These are phyloP conservation scores for Termitomyces sp. DNA, from an alignment of 768 basidiomycete genomes.

Conservation along the genomic window DNA sequence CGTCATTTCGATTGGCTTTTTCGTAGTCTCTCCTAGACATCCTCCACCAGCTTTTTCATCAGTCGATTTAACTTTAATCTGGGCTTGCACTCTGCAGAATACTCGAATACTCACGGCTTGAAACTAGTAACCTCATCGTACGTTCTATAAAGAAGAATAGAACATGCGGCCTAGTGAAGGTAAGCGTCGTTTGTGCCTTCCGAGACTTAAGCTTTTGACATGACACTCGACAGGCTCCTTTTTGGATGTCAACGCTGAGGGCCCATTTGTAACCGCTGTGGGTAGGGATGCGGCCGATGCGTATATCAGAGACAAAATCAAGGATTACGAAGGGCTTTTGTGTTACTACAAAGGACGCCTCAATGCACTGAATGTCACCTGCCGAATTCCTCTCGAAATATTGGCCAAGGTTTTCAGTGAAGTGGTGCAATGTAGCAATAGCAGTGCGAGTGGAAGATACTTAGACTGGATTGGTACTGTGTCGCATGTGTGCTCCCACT, in stretches of 20 bases:
- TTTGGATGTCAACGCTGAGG: not conserved
- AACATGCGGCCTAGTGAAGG: too few species aligned
- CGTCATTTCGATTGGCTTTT: too few species aligned
- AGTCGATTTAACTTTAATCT: too few species aligned
- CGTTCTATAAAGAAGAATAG: too few species aligned
- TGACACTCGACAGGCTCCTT: not conserved
- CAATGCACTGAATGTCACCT: not conserved
- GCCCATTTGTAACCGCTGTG: not conserved
- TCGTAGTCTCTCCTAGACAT: too few species aligned
- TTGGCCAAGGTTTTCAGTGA: not conserved
- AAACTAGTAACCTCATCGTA: too few species aligned
- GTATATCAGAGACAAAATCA: not conserved
- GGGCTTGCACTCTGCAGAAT: too few species aligned
- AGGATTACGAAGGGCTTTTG: not conserved
- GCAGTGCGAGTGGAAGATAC: too few species aligned
- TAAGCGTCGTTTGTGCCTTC: too few species aligned
- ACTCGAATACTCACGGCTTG: too few species aligned
- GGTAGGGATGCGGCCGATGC: not conserved
- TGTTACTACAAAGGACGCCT: not conserved
- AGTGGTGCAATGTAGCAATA: not conserved
- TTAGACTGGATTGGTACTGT: not conserved
- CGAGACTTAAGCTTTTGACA: too few species aligned
- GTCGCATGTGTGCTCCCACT: not conserved
- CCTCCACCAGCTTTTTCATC: too few species aligned
- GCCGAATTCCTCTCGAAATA: not conserved